Evolutionary conservation across 2,329 filamentous ascomycete species (phyloP).

Genomic region (Cytospora leucostoma): DNA sequence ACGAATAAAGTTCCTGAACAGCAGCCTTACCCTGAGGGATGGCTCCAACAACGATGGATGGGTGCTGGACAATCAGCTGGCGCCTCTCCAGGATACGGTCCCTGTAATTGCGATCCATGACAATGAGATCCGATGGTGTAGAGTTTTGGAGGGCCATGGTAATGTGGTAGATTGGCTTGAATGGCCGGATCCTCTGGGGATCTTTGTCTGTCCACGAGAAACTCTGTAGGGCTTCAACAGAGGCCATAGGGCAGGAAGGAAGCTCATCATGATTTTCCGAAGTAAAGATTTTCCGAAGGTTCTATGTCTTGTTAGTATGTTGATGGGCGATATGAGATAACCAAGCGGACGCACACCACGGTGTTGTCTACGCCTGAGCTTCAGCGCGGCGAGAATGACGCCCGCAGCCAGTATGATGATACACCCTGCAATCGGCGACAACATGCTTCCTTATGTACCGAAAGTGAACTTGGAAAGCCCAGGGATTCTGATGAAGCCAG

Average conservation of each 20-base stretch:
- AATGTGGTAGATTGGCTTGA: constrained; percentile 55
- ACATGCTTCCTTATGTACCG: neutral
- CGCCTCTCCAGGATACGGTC: constrained; percentile 45
- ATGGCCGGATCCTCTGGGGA: constrained; percentile 47
- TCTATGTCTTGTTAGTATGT: neutral
- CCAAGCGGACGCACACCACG: neutral
- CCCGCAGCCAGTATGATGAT: neutral
- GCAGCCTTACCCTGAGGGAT: constrained; percentile 43
- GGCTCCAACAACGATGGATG: constrained; percentile 45
- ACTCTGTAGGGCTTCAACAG: constrained; percentile 34
- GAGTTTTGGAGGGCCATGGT: constrained; percentile 53
- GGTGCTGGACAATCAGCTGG: constrained; percentile 42
- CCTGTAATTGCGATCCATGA: constrained; percentile 54
- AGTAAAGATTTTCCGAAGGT: neutral
- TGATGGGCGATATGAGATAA: no score
- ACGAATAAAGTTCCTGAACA: constrained; percentile 51
- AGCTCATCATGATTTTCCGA: neutral
- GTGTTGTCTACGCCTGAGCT: no score
- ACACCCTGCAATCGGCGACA: neutral
- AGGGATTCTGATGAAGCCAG: neutral
- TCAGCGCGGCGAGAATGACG: neutral
- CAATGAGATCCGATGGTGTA: constrained; percentile 52
- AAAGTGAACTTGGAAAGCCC: neutral
- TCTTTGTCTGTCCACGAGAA: constrained; percentile 45
- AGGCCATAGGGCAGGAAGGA: constrained; percentile 19